Percentiles rank a stretch among this genome's conserved stretches.
Evolutionary conservation across 2,329 filamentous ascomycete species (phyloP).

Genomic region (Hyphodiscus sp.): DNA sequence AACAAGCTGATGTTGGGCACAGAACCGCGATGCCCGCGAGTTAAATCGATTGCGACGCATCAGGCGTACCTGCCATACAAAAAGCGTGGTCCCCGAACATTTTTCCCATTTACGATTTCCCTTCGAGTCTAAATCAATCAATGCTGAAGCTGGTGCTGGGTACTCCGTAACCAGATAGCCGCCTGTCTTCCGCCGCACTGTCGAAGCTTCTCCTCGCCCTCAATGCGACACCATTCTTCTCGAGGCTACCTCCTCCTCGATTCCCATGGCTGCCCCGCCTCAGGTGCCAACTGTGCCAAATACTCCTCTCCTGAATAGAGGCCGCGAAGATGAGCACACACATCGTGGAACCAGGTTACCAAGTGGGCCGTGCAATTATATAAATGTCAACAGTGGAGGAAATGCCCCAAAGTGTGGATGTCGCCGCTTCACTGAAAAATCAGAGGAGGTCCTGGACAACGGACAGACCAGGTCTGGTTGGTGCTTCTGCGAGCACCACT

Average conservation of each 20-base stretch:
- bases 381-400: slow-evolving; percentile 38
- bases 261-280: slow-evolving; percentile 24
- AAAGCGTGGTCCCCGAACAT: neutral
- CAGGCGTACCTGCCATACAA: neutral
- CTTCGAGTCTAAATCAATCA: neutral
- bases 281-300: slow-evolving; percentile 17
- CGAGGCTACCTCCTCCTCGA: slow-evolving; percentile 9
- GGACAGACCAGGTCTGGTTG: slow-evolving; percentile 14
- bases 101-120: neutral
- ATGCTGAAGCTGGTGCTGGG: neutral
- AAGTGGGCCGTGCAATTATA: slow-evolving; percentile 46
- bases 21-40: neutral
- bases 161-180: neutral
- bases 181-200: neutral
- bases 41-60: slow-evolving; percentile 1
- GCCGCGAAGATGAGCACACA: slow-evolving; percentile 14
- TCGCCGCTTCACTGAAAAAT: slow-evolving; percentile 44
- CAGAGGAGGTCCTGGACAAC: slow-evolving; percentile 8
- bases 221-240: slow-evolving; percentile 20
- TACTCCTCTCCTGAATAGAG: slow-evolving; percentile 26
- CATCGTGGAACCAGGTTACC: slow-evolving; percentile 29
- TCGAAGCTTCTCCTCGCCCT: slow-evolving; percentile 5
- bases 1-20: neutral
- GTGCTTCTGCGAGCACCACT: slow-evolving; percentile 51
- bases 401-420: slow-evolving; percentile 43